Evolutionary conservation across 2,329 filamentous ascomycete species (phyloP), one percentile per base, ranked within the genome.

Genomic region (Aspergillus pseudoterreus): DNA sequence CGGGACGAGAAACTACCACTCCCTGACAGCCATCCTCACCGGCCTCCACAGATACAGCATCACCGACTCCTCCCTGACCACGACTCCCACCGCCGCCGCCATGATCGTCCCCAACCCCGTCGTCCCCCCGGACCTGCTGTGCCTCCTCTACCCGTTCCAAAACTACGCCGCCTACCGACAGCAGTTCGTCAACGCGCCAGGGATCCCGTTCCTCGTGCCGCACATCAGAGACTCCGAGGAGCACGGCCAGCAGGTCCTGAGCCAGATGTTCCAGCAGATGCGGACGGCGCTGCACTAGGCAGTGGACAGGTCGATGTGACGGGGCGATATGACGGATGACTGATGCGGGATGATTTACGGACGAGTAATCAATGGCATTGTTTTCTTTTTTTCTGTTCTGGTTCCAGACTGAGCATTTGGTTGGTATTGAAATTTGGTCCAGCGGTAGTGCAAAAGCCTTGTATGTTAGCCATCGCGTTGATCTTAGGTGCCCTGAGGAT

Each of bases 171-270:
- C 59, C 22, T 74, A 74, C 52, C 68, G 69, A 30, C 60, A 66
- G 27, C 59, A 64, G 15, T 71, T 69, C 58, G 47, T 56, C 21
- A 50, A 56, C 11, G 54, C 58, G 6, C 70, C 69, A 0, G 71
- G 71, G 4, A 63, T 73, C 19, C 71, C 71, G 1, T 74, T 72
- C 51, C 61, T 74, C 3, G 38, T 66, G 4, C 70, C 71, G 2
- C 71, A 74, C 58, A 51, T 71, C 45, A 58, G 60, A 14, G 70
- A 73, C 27, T 67, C 61, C 44, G 62, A 63, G 35, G 57, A 63
- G 43, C 51, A 59, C 14, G 68, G 68, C 14, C 58, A 64, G 42
- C 19, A 51, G 2, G 61, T 53, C 14, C 55, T 71, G 38, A 62
- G 64, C 21, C 57, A 62, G 14, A 49, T 71, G 39, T 59, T 68